Conservation (phyloP, 2,329 filamentous ascomycete species). For the Arthrobotrys pseudoclavata region DNA sequence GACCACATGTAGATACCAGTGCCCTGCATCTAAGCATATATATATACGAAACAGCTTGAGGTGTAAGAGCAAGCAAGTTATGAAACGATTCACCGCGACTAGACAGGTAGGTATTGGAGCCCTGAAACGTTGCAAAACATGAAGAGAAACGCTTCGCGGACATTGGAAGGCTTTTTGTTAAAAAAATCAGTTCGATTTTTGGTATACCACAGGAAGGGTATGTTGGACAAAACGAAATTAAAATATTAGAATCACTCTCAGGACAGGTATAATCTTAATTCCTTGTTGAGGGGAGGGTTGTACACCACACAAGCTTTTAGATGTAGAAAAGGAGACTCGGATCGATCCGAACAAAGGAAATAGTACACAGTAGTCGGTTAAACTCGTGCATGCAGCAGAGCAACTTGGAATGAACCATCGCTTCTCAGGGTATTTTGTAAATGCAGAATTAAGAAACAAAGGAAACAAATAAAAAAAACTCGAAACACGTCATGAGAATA, state of each 20-base stretch:
- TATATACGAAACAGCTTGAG: neutral
- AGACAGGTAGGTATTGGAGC: neutral
- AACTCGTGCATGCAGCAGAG: constrained; percentile 35
- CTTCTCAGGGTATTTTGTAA: constrained; percentile 34
- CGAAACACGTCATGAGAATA: constrained; percentile 39
- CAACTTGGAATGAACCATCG: constrained; percentile 33
- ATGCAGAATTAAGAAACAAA: constrained; percentile 31
- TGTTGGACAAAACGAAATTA: constrained; percentile 48
- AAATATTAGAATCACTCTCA: constrained; percentile 29
- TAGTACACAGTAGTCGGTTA: constrained; percentile 15
- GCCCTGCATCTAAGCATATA: neutral
- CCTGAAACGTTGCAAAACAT: constrained; percentile 8
- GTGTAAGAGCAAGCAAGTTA: constrained; percentile 3
- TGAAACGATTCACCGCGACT: neutral
- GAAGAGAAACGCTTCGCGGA: neutral
- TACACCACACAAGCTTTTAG: constrained; percentile 10
- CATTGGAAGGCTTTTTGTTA: neutral
- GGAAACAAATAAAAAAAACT: constrained; percentile 22
- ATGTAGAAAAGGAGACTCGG: constrained; percentile 11
- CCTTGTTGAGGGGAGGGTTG: neutral
- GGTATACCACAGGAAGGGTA: neutral
- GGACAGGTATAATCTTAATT: constrained; percentile 43
- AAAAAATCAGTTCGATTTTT: neutral
- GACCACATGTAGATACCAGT: neutral
- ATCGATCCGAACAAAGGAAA: constrained; percentile 41